Evolutionary conservation across 1,284 basidiomycete species (phyloP).

Genomic region (Pholiota adiposa): DNA sequence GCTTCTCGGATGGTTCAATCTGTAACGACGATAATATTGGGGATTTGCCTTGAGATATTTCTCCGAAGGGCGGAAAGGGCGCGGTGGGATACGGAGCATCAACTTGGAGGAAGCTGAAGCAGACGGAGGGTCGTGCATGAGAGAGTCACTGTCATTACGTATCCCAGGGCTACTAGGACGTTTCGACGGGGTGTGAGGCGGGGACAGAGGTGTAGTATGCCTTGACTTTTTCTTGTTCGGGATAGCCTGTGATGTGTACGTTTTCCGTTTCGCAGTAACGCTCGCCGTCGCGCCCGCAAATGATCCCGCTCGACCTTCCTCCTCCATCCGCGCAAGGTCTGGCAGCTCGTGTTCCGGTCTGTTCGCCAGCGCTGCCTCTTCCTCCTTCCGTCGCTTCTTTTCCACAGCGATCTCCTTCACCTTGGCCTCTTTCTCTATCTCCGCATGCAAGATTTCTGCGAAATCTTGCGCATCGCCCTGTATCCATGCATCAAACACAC

Average conservation of each 20-base stretch:
- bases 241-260: not conserved
- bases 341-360: slow-evolving; percentile 22
- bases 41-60: slow-evolving; percentile 32
- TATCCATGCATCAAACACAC: slow-evolving; percentile 91
- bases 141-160: slow-evolving; percentile 5
- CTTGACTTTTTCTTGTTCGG: slow-evolving; percentile 3
- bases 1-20: slow-evolving; percentile 8
- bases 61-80: slow-evolving; percentile 23
- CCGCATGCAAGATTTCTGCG: slow-evolving; percentile 59
- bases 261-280: slow-evolving; percentile 8
- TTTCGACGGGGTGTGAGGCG: slow-evolving; percentile 18
- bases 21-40: slow-evolving; percentile 8
- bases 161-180: not conserved
- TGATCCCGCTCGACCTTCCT: not conserved
- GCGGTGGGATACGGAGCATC: slow-evolving; percentile 29
- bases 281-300: not conserved
- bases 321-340: slow-evolving; percentile 12
- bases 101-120: slow-evolving; percentile 17
- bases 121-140: not conserved
- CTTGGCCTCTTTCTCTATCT: slow-evolving; percentile 54
- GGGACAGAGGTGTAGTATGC: slow-evolving; percentile 8
- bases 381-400: slow-evolving; percentile 45
- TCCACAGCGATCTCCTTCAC: slow-evolving; percentile 55
- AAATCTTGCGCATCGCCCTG: slow-evolving; percentile 89
- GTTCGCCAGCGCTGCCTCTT: slow-evolving; percentile 15